phyloP scores from a whole-genome alignment of 495 filamentous ascomycete genomes.

The Glonium stellatum region DNA sequence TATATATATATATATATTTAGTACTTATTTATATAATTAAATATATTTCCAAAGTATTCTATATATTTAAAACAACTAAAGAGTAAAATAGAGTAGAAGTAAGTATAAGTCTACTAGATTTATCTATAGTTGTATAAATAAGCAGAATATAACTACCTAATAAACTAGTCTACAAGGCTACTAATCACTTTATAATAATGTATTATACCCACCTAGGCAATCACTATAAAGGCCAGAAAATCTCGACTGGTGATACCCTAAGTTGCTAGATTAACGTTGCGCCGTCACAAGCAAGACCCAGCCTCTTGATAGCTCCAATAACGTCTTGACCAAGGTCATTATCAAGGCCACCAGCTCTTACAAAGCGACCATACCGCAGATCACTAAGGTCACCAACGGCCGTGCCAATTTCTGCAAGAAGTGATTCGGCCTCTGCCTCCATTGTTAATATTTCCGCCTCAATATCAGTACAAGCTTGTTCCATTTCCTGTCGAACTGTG shows the following conservation, averaged over 20 bases:
- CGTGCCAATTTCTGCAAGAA: conserved; percentile 54
- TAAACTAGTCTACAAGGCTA: too few relatives aligned
- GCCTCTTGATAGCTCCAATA: conserved; percentile 22
- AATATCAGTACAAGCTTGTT: conserved; percentile 55
- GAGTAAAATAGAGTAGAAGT: too few relatives aligned
- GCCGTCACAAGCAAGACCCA: conserved; percentile 19
- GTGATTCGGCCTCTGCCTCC: conserved; percentile 54
- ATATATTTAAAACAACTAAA: too few relatives aligned
- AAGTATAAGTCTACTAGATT: too few relatives aligned
- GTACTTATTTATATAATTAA: too few relatives aligned
- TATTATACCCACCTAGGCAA: too few relatives aligned
- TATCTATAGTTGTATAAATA: too few relatives aligned
- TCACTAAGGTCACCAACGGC: conserved; percentile 71
- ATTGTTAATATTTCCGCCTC: conserved; percentile 58
- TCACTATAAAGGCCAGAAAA: too few relatives aligned
- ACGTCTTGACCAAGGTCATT: conserved; percentile 57
- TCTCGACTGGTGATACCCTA: neutral
- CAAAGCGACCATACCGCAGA: conserved; percentile 70
- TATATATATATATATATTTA: too few relatives aligned
- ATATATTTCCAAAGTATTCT: too few relatives aligned
- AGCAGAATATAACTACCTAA: too few relatives aligned
- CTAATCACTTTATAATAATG: too few relatives aligned
- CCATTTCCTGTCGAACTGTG: conserved; percentile 61
- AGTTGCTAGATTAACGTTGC: neutral
- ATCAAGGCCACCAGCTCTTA: conserved; percentile 49